Base-by-base conservation (phyloP, 768 basidiomycete species). In the Tylopilus sp. region DNA sequence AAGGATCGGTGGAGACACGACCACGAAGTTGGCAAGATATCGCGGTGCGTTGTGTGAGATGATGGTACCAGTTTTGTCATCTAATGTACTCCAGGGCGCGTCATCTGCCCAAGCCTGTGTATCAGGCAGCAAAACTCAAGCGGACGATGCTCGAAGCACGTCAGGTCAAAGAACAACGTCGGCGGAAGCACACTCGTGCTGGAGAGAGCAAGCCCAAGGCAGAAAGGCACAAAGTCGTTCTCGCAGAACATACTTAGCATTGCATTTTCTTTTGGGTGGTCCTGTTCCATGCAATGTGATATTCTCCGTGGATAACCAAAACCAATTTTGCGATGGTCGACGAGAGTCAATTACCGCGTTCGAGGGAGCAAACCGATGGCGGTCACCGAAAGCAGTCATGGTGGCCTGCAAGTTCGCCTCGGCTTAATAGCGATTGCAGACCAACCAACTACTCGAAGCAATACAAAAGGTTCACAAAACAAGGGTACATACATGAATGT, bases 131-230 rank as follows among this genome's bases (percentile, higher is more conserved):
- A 36, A 83, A 86, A 64, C 85, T 97, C 73, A 95, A 97, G 71
- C 78, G 83, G 51, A 91, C 92, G 39, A 98, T 98, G 95, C 68
- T 95, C 64, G 94, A 94, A 26, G 86, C 93, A 4, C 76, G 77
- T 39, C 81, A 86, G 51, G 89, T 88, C 78, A 98, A 97, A 73
- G 94, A 99, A 62, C 95, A 98, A 66, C 80, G 94, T 57, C 77
- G 95, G 56, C 75, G 95, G 67, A 87, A 85, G 63, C 95, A 98
- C 67, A 88, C 95, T 7, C 79, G 92, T 23, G 83, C 82, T 12
- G 94, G 93, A 40, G 83, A 85, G 67, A 80, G 69, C 69, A 97
- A 93, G 64, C 95, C 95, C 9, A 91, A 88, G 65, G 82, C 93
- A 36, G 94, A 94, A 77, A 81, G 86, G 70, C 94, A 93, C 74